Evolutionary conservation across 2,329 filamentous ascomycete genomes (phyloP).

Genomic region (Ophiostoma sp.): DNA sequence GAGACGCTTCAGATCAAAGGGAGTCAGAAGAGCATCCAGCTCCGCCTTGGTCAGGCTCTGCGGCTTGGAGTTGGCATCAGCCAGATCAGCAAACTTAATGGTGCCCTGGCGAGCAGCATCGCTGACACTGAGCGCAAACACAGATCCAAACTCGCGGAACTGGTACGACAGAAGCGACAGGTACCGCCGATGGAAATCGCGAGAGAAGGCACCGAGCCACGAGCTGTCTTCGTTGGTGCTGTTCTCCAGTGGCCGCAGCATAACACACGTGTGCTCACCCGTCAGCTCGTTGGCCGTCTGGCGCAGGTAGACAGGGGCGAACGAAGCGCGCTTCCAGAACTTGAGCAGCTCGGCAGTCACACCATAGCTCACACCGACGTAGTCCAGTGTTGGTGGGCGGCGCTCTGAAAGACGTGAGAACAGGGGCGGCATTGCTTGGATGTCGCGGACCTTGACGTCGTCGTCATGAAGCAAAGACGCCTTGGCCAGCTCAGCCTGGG

Average conservation of each 20-base stretch:
- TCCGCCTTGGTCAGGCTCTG: constrained; percentile 62
- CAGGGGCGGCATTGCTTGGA: constrained; percentile 84
- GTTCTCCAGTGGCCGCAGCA: constrained; percentile 68
- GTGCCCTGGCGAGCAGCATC: constrained; percentile 69
- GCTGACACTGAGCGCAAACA: constrained; percentile 78
- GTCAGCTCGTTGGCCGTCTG: constrained; percentile 96
- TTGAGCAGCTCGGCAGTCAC: constrained; percentile 81
- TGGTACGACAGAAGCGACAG: constrained; percentile 84
- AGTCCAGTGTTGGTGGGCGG: constrained; percentile 75
- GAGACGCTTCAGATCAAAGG: constrained; percentile 90
- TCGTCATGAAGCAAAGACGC: constrained; percentile 69
- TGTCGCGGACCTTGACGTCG: constrained; percentile 84
- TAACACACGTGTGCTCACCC: constrained; percentile 95
- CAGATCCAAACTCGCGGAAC: constrained; percentile 74
- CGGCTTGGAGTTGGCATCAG: constrained; percentile 42
- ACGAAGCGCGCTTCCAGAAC: constrained; percentile 89
- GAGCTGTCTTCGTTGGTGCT: constrained; percentile 58
- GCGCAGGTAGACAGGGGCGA: constrained; percentile 83
- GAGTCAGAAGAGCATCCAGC: constrained; percentile 72
- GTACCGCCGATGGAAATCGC: constrained; percentile 94
- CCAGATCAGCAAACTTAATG: constrained; percentile 42
- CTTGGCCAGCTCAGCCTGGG: constrained; percentile 73
- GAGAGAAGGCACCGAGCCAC: constrained; percentile 86
- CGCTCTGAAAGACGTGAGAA: constrained; percentile 85
- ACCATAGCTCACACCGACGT: constrained; percentile 92